Conservation (phyloP, 2,329 filamentous ascomycete species). For the Whalleya microplaca region DNA sequence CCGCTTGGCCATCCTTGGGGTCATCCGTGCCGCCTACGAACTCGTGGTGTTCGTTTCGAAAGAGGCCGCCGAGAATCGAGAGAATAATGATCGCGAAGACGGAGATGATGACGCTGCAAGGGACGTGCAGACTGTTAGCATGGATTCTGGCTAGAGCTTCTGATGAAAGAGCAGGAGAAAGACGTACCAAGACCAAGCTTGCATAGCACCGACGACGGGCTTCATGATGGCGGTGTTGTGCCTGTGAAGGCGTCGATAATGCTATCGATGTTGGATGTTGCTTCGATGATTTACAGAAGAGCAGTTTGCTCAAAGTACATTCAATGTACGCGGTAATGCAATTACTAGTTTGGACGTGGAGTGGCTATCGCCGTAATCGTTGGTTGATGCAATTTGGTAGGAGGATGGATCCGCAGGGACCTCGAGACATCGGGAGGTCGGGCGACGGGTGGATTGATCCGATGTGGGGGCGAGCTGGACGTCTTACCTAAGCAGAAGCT, state of each 20-base stretch:
- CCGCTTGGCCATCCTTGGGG: conserved; percentile 73
- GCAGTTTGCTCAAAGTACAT: not conserved
- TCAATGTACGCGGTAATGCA: not conserved
- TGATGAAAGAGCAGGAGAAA: conserved; percentile 6
- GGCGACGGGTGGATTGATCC: not conserved
- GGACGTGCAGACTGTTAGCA: conserved; percentile 26
- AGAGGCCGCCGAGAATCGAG: conserved; percentile 69
- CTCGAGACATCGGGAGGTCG: not conserved
- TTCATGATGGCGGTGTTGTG: conserved; percentile 69
- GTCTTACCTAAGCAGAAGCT: no score
- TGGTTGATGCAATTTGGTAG: not conserved
- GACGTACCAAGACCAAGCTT: conserved; percentile 92
- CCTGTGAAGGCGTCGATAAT: conserved; percentile 8
- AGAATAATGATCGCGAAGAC: conserved; percentile 68
- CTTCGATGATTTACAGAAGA: not conserved
- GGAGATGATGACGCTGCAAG: conserved; percentile 72
- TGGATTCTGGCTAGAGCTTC: not conserved
- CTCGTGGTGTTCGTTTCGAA: conserved; percentile 78
- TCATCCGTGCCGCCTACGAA: conserved; percentile 77
- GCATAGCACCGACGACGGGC: conserved; percentile 87
- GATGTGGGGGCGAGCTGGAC: not conserved
- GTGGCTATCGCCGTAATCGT: conserved; percentile 10
- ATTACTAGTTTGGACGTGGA: not conserved
- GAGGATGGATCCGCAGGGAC: not conserved
- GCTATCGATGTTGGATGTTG: not conserved